Evolutionary conservation across 805 yeast species (phyloP).

Genomic region (Cyberlindnera maritima): DNA sequence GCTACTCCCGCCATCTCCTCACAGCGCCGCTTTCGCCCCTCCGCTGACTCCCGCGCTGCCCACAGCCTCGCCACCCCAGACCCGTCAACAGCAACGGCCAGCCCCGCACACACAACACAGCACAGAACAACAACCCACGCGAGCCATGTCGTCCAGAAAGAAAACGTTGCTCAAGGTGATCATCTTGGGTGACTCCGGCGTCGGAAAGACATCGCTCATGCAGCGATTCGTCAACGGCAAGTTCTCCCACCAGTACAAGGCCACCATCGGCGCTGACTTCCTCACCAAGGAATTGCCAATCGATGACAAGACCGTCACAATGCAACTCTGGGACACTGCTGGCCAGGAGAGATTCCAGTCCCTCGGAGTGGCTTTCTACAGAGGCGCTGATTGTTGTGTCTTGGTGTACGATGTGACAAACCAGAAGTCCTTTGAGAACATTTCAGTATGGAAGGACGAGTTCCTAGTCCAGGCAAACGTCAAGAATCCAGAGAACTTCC

Average conservation of each 20-base stretch:
- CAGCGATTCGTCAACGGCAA: slow-evolving; percentile 95
- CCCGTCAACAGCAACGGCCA: too few species aligned
- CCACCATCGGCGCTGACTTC: slow-evolving; percentile 97
- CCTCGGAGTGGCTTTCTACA: slow-evolving; percentile 92
- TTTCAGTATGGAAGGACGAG: slow-evolving; percentile 93
- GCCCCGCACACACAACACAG: neutral
- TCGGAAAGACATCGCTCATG: slow-evolving; percentile 95
- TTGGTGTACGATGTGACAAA: slow-evolving; percentile 94
- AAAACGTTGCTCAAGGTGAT: slow-evolving; percentile 81
- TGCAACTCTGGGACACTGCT: slow-evolving; percentile 97
- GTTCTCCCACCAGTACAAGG: slow-evolving; percentile 93
- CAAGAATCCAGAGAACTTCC: slow-evolving; percentile 90
- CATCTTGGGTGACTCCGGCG: slow-evolving; percentile 95
- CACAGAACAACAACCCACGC: neutral
- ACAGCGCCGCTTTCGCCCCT: too few species aligned
- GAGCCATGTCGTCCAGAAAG: slow-evolving; percentile 46
- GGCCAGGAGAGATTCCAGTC: slow-evolving; percentile 98
- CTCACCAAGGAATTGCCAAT: slow-evolving; percentile 84
- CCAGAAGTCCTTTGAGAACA: slow-evolving; percentile 85
- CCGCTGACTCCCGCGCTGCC: too few species aligned
- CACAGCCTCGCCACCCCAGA: too few species aligned
- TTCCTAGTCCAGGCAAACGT: slow-evolving; percentile 92
- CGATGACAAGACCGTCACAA: slow-evolving; percentile 58
- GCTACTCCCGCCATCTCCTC: too few species aligned
- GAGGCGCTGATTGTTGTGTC: slow-evolving; percentile 98